Conservation (phyloP, 805 yeast species). For the Osmozyma mogii region DNA sequence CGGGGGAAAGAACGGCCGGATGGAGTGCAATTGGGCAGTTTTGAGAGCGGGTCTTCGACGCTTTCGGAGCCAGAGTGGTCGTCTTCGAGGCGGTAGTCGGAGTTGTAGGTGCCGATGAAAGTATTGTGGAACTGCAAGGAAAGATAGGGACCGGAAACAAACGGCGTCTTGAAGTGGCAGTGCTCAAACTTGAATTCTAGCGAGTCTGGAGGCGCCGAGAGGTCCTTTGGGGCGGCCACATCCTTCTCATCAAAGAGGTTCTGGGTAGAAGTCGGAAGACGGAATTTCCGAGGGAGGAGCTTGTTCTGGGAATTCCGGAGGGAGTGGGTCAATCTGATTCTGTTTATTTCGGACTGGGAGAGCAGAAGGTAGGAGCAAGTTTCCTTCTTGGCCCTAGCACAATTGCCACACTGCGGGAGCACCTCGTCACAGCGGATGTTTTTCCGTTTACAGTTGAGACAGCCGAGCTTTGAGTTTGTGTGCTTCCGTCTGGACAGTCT, state of each 20-base stretch:
- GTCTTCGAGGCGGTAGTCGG: conserved; percentile 1
- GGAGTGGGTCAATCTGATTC: conserved; percentile 20
- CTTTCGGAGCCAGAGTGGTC: not conserved
- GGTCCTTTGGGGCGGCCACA: not conserved
- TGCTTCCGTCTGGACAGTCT: conserved; percentile 20
- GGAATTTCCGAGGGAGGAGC: conserved; percentile 16
- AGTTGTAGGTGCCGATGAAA: not conserved
- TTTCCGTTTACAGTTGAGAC: conserved; percentile 23
- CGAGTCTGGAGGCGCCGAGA: not conserved
- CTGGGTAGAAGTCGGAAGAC: conserved; percentile 18
- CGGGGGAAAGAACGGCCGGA: not conserved
- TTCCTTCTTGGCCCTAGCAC: conserved; percentile 18
- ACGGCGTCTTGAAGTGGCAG: conserved; percentile 12
- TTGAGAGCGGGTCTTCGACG: not conserved
- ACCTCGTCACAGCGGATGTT: conserved; percentile 25
- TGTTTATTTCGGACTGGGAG: conserved; percentile 12
- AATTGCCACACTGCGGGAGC: conserved; percentile 21
- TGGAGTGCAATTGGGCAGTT: not conserved
- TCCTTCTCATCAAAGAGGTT: not conserved
- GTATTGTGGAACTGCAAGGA: conserved; percentile 16
- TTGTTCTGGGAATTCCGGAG: conserved; percentile 21
- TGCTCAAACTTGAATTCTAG: conserved; percentile 20
- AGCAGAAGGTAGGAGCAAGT: conserved; percentile 20
- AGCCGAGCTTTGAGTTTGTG: conserved; percentile 24
- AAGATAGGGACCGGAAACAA: conserved; percentile 15